Conservation (phyloP, 768 basidiomycete genomes). For the Boletales sp. region DNA sequence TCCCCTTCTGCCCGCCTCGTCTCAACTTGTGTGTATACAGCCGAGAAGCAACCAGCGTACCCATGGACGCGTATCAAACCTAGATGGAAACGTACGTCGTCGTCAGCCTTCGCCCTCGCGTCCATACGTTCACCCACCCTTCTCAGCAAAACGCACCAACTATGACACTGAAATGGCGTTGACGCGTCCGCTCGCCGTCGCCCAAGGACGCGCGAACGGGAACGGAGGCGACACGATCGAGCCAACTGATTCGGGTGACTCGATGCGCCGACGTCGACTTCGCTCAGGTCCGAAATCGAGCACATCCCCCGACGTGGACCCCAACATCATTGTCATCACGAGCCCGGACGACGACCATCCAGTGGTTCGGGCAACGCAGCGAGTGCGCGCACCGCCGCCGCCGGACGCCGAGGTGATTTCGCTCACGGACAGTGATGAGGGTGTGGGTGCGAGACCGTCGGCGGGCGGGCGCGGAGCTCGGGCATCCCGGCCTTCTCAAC, state of each 20-base stretch:
- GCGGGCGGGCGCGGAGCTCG: too few relatives aligned
- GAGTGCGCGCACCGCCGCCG: slow-evolving; percentile 5
- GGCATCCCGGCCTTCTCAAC: neutral
- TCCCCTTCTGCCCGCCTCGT: neutral
- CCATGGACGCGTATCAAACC: slow-evolving; percentile 14
- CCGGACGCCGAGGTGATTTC: slow-evolving; percentile 24
- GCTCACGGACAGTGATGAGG: slow-evolving; percentile 26
- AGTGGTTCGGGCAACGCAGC: neutral
- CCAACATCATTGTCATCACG: slow-evolving; percentile 21
- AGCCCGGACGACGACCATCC: slow-evolving; percentile 20
- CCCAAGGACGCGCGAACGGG: slow-evolving; percentile 1
- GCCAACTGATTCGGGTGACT: slow-evolving; percentile 23
- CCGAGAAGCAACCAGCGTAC: neutral
- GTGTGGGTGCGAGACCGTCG: neutral
- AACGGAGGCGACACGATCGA: slow-evolving; percentile 10
- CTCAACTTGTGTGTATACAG: neutral
- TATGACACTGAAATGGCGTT: slow-evolving; percentile 2
- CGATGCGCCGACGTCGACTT: slow-evolving; percentile 1
- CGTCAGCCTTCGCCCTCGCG: neutral
- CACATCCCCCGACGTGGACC: neutral
- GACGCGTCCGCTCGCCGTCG: slow-evolving; percentile 12
- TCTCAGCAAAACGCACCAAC: slow-evolving; percentile 13
- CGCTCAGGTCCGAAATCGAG: neutral
- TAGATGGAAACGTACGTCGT: slow-evolving; percentile 14
- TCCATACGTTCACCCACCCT: neutral